Evolutionary conservation across 805 yeast species (phyloP).

Genomic region (Saccharomycopsis sp.): DNA sequence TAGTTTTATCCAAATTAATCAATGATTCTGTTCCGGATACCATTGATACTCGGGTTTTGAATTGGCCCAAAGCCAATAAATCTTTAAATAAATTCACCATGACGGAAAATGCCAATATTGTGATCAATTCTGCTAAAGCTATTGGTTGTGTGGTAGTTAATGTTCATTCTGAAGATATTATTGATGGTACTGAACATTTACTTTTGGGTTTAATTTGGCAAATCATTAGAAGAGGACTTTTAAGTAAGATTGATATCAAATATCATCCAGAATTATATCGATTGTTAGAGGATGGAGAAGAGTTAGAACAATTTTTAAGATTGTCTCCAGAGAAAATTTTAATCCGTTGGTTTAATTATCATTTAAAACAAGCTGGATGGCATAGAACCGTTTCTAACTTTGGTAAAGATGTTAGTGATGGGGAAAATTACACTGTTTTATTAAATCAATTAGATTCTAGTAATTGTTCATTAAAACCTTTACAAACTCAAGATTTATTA

Average conservation of each 20-base stretch:
- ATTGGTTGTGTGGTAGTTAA: conserved; percentile 97
- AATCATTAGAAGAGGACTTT: conserved; percentile 90
- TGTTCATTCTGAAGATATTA: conserved; percentile 91
- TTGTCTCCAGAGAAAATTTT: conserved; percentile 96
- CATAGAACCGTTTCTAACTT: conserved; percentile 78
- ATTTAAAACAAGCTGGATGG: conserved; percentile 87
- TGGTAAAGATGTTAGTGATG: conserved; percentile 81
- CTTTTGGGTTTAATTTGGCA: conserved; percentile 94
- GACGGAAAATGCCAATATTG: conserved; percentile 95
- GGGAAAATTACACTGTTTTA: conserved; percentile 87
- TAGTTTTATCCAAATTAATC: conserved; percentile 83
- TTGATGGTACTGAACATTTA: conserved; percentile 89
- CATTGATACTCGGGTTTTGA: conserved; percentile 93
- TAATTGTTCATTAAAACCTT: conserved; percentile 70
- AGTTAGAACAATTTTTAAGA: conserved; percentile 91
- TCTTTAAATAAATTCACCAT: conserved; percentile 86
- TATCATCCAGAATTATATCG: conserved; percentile 94
- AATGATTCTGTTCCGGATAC: conserved; percentile 98
- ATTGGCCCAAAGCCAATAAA: conserved; percentile 74
- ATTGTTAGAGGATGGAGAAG: conserved; percentile 90
- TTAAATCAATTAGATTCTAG: conserved; percentile 83
- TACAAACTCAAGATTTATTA: conserved; percentile 64
- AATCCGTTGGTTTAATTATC: conserved; percentile 95
- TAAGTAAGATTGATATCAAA: conserved; percentile 91
- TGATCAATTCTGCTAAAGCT: conserved; percentile 96